Evolutionary conservation across 2,329 filamentous ascomycete species (phyloP), one percentile per base, ranked within the genome.

Genomic region (Aureobasidium sp.): DNA sequence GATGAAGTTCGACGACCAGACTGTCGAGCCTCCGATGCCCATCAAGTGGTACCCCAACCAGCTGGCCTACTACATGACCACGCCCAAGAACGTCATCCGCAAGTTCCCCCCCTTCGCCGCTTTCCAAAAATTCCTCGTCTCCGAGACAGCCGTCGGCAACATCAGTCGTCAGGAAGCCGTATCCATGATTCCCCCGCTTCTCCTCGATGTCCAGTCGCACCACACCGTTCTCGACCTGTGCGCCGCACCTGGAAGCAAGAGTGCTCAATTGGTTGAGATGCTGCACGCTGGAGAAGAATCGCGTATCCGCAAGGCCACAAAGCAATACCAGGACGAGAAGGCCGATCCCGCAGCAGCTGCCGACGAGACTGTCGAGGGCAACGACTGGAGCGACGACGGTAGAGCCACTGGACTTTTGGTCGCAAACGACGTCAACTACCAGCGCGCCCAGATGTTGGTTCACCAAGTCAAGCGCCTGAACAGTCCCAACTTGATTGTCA

Each of bases 141-240:
- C 93, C 58, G 94, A 99, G 81, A 97, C 94, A 4, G 91, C 89
- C 62, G 91, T 97, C 25, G 94, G 94, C 70, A 99, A 97, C 75
- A 97, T 99, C 70, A 96, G 90, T 76, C 86, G 94, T 70, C 94
- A 99, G 76, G 94, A 99, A 78, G 88, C 96, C 48, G 94, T 99
- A 71, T 96, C 91, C 79, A 99, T 99, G 94, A 97, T 99, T 66
- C 94, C 94, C 29, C 94, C 94, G 29, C 83, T 97, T 68, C 81
- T 97, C 69, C 89, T 99, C 81, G 92, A 97, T 70, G 82, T 97
- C 56, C 85, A 86, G 68, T 92, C 94, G 5, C 90, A 92, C 59
- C 96, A 97, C 87, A 89, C 88, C 1, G 92, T 97, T 11, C 79
- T 99, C 68, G 94, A 99, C 75, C 87, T 99, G 79, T 99, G 94